phyloP scores from a whole-genome alignment of 495 filamentous ascomycete species.

The Podospora anserina region DNA sequence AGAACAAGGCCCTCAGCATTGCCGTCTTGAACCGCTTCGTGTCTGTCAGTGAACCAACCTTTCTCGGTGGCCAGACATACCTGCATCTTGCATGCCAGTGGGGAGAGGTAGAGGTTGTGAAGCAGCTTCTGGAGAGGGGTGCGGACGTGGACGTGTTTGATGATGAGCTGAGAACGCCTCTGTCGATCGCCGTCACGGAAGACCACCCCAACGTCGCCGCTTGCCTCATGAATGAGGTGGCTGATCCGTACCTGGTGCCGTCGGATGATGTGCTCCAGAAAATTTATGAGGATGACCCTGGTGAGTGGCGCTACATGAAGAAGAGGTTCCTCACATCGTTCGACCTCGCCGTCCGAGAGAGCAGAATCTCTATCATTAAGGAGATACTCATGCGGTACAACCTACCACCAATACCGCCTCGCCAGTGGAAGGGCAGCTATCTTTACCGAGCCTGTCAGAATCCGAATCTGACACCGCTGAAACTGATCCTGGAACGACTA shows the following conservation, averaged over 20 bases:
- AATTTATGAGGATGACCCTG: conserved; percentile 9
- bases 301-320: conserved; percentile 21
- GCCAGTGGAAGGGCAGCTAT: conserved; percentile 16
- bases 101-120: conserved; percentile 25
- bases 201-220: conserved; percentile 18
- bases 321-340: conserved; percentile 23
- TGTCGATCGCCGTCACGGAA: conserved; percentile 24
- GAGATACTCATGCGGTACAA: conserved; percentile 25
- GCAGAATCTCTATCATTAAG: conserved; percentile 20
- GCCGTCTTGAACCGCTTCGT: conserved; percentile 27
- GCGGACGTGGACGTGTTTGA: conserved; percentile 31
- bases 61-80: conserved; percentile 26
- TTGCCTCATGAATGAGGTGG: conserved; percentile 25
- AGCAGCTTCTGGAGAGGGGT: conserved; percentile 25
- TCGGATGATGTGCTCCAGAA: conserved; percentile 22
- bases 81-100: conserved; percentile 29
- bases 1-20: conserved; percentile 24
- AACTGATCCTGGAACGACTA: conserved; percentile 20
- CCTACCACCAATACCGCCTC: conserved; percentile 18
- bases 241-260: conserved; percentile 27
- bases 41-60: conserved; percentile 18
- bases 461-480: conserved; percentile 23
- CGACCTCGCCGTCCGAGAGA: conserved; percentile 28
- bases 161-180: conserved; percentile 25
- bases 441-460: conserved; percentile 25